A percentile compares a stretch with the other conserved stretches of the same genome.
These are phyloP conservation scores for Entomortierella parvispora DNA, from an alignment of 192 early-diverging fungal species.

Conservation along the genomic window DNA sequence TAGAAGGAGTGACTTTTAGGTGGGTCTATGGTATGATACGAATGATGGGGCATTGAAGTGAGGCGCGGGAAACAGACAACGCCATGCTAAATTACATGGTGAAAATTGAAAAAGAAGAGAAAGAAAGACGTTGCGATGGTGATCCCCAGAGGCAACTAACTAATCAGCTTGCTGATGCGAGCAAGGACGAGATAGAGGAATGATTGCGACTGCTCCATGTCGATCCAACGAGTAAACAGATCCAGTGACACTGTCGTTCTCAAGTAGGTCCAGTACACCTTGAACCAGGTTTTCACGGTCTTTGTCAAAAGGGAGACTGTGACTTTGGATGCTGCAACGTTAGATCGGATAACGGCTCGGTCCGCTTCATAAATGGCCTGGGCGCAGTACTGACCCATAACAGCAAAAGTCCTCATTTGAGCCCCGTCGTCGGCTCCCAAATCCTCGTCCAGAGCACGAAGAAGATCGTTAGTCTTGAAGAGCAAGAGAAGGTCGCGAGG, in stretches of 20 bases:
- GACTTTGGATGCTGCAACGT: not conserved
- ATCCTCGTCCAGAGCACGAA: conserved; percentile 76
- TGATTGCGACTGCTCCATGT: conserved; percentile 27
- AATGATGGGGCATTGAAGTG: no score
- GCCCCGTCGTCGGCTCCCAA: conserved; percentile 51
- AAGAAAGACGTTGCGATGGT: no score
- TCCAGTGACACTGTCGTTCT: conserved; percentile 31
- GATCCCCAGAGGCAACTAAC: not conserved
- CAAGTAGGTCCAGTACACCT: conserved; percentile 23
- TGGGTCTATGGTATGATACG: not conserved
- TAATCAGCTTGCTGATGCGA: conserved; percentile 5
- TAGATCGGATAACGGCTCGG: conserved; percentile 1
- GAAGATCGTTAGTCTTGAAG: conserved; percentile 92
- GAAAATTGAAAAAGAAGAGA: not conserved
- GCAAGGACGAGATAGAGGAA: conserved; percentile 4
- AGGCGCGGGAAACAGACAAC: no score
- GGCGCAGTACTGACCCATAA: conserved; percentile 50
- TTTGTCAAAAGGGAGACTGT: conserved; percentile 11
- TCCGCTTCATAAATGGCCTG: conserved; percentile 43
- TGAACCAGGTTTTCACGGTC: conserved; percentile 28
- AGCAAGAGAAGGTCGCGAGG: conserved; percentile 87
- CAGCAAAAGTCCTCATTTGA: conserved; percentile 52
- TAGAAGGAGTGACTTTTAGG: not conserved
- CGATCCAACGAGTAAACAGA: conserved; percentile 46
- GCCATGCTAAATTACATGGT: no score